These are phyloP conservation scores for Talaromyces wortmannii DNA, from an alignment of 495 filamentous ascomycete species.

Conservation along the genomic window DNA sequence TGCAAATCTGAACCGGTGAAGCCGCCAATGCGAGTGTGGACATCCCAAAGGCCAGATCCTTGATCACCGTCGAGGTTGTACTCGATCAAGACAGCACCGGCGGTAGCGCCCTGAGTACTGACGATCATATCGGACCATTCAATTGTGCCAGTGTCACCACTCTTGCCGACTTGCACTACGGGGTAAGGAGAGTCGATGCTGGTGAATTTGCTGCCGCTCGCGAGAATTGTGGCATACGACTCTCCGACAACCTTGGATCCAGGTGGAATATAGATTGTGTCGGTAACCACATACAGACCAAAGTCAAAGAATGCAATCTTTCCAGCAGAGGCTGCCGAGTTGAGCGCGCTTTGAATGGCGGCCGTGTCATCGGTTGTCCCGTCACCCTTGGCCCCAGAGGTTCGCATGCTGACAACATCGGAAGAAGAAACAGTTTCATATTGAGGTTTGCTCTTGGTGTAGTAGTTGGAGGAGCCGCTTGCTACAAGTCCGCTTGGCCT, in stretches of 20 bases:
- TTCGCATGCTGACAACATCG: conserved; percentile 54
- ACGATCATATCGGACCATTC: conserved; percentile 57
- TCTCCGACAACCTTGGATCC: conserved; percentile 42
- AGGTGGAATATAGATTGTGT: conserved; percentile 36
- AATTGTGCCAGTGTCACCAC: conserved; percentile 42
- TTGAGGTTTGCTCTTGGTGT: conserved; percentile 47
- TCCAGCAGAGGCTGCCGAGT: conserved; percentile 23
- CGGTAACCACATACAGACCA: conserved; percentile 40
- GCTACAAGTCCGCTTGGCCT: conserved; percentile 31
- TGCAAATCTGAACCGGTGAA: conserved; percentile 46
- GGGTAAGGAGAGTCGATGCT: conserved; percentile 55
- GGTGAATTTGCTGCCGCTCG: conserved; percentile 52
- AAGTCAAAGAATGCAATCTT: conserved; percentile 45
- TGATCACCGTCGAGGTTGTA: conserved; percentile 55
- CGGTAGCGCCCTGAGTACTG: conserved; percentile 48
- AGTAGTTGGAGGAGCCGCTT: conserved; percentile 32
- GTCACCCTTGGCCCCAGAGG: conserved; percentile 59
- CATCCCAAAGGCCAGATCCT: conserved; percentile 52
- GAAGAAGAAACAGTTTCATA: conserved; percentile 41
- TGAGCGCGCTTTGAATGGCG: conserved; percentile 39
- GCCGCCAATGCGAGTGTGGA: conserved; percentile 50
- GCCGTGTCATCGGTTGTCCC: conserved; percentile 60
- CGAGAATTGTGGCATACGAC: conserved; percentile 57
- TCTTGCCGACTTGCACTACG: conserved; percentile 56
- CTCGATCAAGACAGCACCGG: conserved; percentile 68